Conservation (phyloP, 2,329 filamentous ascomycete species). For the Neofusicoccum ribis region DNA sequence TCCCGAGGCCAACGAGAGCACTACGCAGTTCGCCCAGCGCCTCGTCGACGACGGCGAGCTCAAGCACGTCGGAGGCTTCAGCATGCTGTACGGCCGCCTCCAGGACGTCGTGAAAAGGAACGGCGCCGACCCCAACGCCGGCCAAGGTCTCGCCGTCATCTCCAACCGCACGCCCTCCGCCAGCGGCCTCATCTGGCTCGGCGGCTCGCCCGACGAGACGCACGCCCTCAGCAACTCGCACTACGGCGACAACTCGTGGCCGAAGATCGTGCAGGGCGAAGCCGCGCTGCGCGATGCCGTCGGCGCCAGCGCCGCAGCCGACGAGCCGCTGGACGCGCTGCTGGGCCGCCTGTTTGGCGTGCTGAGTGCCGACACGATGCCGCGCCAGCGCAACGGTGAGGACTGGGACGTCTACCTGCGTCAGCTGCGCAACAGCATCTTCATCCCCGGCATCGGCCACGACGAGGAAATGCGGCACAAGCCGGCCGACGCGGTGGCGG, state of each 20-base stretch:
- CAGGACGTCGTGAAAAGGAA: slow-evolving; percentile 39
- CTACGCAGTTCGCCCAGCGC: slow-evolving; percentile 54
- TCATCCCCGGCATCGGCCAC: slow-evolving; percentile 58
- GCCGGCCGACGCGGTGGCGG: slow-evolving; percentile 44
- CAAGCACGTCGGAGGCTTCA: slow-evolving; percentile 63
- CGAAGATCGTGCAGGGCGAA: slow-evolving; percentile 62
- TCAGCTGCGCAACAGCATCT: slow-evolving; percentile 60
- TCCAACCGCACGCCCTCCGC: slow-evolving; percentile 61
- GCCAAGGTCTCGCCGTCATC: slow-evolving; percentile 55
- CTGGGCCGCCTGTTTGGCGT: slow-evolving; percentile 54
- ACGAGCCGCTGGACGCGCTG: slow-evolving; percentile 50
- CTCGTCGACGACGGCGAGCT: slow-evolving; percentile 57
- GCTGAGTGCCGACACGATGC: slow-evolving; percentile 57
- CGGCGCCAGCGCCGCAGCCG: slow-evolving; percentile 41
- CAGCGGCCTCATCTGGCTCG: slow-evolving; percentile 54
- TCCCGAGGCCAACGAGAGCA: slow-evolving; percentile 40
- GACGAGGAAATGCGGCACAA: slow-evolving; percentile 41
- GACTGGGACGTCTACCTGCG: slow-evolving; percentile 57
- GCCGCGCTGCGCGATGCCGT: slow-evolving; percentile 53
- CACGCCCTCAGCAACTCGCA: slow-evolving; percentile 63
- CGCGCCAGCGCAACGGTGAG: slow-evolving; percentile 49
- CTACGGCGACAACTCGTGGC: slow-evolving; percentile 61
- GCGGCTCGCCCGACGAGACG: slow-evolving; percentile 50
- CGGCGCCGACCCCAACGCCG: background rate
- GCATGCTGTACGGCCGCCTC: slow-evolving; percentile 59